Base-by-base conservation (phyloP, 495 filamentous ascomycete species). In the Aspergillus affinis region DNA sequence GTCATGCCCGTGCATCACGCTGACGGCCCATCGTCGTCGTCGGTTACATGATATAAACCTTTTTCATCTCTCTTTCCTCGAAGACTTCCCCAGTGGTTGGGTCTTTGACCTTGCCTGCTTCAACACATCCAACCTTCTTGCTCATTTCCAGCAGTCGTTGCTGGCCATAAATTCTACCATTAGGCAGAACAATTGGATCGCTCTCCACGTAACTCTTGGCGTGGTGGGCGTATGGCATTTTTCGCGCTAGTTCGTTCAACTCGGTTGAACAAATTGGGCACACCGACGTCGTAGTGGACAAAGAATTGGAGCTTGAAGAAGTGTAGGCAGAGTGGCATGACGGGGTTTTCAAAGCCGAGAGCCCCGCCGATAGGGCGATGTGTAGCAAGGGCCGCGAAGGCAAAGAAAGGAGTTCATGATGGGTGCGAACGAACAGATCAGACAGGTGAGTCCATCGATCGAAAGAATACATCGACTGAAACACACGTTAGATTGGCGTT, bases 241-340 rank as follows among this genome's bases (percentile, higher is more conserved):
- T 87, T 46, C 87, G 81, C 17, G 94, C 94, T 32, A 98, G 82
- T 60, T 90, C 90, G 71, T 98, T 97, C 57, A 98, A 81, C 71
- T 98, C 94, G 3, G 88, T 94, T 45, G 87, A 91, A 77, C 94
- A 98, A 69, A 98, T 98, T 5, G 94, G 95, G 66, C 94, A 98
- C 49, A 96, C 85, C 36, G 84, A 81, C 9, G 83, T 88, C 0
- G 81, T 81, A 0, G 77, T 78, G 6, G 84, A 86, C 48, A 80
- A 76, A 32, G 82, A 79, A 65, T 86, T 88, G 6, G 81, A 82
- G 51, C 80, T 84, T 48, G 81, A 80, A 57, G 82, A 77, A 5
- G 82, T 81, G 59, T 81, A 82, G 59, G 77, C 76, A 10, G 88
- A 90, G 78, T 98, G 93, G 73, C 94, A 98, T 12, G 92, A 85